phyloP scores from a whole-genome alignment of 2,329 filamentous ascomycete species.

The Dactylellina cionopaga region DNA sequence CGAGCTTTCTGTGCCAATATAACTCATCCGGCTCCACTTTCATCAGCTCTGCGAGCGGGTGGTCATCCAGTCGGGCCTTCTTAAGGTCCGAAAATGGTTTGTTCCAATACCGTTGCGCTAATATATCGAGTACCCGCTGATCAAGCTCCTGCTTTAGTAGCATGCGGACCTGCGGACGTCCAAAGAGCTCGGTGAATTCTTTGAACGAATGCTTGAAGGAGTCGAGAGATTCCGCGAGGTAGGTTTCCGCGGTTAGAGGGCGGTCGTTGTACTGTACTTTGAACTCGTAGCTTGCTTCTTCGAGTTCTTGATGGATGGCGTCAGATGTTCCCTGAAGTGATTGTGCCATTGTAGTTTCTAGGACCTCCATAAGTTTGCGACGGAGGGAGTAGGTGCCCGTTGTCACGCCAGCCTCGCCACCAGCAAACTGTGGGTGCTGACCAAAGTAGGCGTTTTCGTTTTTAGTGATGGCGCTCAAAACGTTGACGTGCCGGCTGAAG shows the following conservation, averaged over 20 bases:
- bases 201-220: slow-evolving; percentile 98
- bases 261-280: slow-evolving; percentile 99
- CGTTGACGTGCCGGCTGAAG: slow-evolving; percentile 73
- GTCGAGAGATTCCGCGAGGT: slow-evolving; percentile 92
- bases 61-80: slow-evolving; percentile 73
- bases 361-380: slow-evolving; percentile 95
- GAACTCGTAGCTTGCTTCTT: slow-evolving; percentile 97
- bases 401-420: slow-evolving; percentile 73
- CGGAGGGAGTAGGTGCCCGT: slow-evolving; percentile 87
- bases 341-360: slow-evolving; percentile 96
- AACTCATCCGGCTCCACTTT: slow-evolving; percentile 85
- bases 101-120: slow-evolving; percentile 97
- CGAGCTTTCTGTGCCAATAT: slow-evolving; percentile 94
- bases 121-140: slow-evolving; percentile 89
- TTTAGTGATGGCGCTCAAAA: slow-evolving; percentile 81
- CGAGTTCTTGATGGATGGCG: slow-evolving; percentile 91
- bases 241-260: slow-evolving; percentile 92
- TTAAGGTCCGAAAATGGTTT: slow-evolving; percentile 83
- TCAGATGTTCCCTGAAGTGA: slow-evolving; percentile 89
- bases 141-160: slow-evolving; percentile 92
- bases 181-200: slow-evolving; percentile 88
- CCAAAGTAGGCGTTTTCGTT: slow-evolving; percentile 91
- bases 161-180: slow-evolving; percentile 85
- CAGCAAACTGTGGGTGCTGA: slow-evolving; percentile 77
- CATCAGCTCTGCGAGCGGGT: slow-evolving; percentile 75